phyloP scores from a whole-genome alignment of 116 monocot species.

The Papilionanthe hybrid region DNA sequence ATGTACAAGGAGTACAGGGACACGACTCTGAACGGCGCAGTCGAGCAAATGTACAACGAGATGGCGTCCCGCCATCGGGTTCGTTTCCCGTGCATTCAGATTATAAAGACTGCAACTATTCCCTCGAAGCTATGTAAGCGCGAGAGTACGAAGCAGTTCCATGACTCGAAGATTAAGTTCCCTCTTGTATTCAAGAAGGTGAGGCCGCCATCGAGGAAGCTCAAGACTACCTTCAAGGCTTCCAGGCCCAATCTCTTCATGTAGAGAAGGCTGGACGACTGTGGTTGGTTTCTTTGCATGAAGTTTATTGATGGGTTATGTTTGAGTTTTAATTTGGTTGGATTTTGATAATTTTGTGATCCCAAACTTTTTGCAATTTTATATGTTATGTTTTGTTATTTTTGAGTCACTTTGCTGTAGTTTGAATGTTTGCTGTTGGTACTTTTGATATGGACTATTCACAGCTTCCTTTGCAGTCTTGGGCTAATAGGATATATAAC shows the following conservation, averaged over 20 bases:
- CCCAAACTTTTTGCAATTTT: not conserved
- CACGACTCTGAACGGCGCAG: slow-evolving; percentile 62
- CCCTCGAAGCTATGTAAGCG: slow-evolving; percentile 65
- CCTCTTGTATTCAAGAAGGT: slow-evolving; percentile 64
- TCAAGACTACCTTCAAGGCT: slow-evolving; percentile 80
- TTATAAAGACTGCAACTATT: slow-evolving; percentile 70
- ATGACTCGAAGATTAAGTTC: slow-evolving; percentile 68
- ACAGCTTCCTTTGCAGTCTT: not conserved
- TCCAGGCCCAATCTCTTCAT: slow-evolving; percentile 65
- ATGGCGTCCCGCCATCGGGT: slow-evolving; percentile 81
- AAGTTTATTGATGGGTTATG: not conserved
- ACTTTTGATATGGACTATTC: not conserved
- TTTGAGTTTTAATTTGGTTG: not conserved
- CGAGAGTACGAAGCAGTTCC: slow-evolving; percentile 80
- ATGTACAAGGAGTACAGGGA: slow-evolving; percentile 90
- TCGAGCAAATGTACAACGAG: slow-evolving; percentile 80
- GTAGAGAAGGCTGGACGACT: slow-evolving; percentile 16
- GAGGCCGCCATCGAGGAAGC: slow-evolving; percentile 59
- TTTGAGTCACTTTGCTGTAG: not conserved
- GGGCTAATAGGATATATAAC: too few species aligned
- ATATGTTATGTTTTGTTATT: not conserved
- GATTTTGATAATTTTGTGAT: not conserved
- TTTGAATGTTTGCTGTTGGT: not conserved
- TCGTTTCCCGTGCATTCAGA: slow-evolving; percentile 68
- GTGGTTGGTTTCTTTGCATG: not conserved